Base-by-base conservation (phyloP, 192 early-diverging fungal genomes). In the Dimargaris cristalligena region DNA sequence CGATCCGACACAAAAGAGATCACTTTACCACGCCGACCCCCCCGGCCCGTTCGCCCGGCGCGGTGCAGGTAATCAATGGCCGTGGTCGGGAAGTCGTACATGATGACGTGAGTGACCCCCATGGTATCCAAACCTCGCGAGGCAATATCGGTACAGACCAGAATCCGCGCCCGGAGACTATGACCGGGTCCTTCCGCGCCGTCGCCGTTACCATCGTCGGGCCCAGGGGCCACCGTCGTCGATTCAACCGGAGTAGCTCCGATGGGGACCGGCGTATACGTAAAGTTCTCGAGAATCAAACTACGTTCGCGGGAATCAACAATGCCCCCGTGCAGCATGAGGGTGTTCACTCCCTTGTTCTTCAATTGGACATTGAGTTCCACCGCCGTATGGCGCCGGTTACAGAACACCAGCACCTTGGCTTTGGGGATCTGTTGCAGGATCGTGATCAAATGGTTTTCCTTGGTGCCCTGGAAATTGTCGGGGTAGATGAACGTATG, bases 61-160 rank as follows among this genome's bases (percentile, higher is more conserved):
- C 94, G 82, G 66, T 97, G 94, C 55, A 97, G 60, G 66, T 93
- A 97, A 69, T 97, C 90, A 25, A 93, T 84, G 0, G 85, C 82
- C 0, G 86, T 89, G 4, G 83, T 81, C 0, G 93, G 93, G 65
- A 97, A 92, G 48, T 97, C 91, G 61, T 86, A 92, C 47, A 91
- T 61, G 4, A 97, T 71, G 13, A 97, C 90, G 68, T 93, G 93
- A 29, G 84, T 75, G 4, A 92, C 89, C 52, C 80, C 80, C 28
- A 81, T 83, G 22, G 89, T 92, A 59, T 97, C 93, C 31, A 97
- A 69, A 0, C 93, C 93, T 32, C 93, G 76, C 4, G 88, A 90
- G 1, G 86, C 90, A 60, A 93, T 78, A 64, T 97, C 93, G 0
- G 93, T 97, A 57, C 88, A 87, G 34, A 93, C 85, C 60, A 89